Conservation (phyloP, 176 grass and related monocot genomes). For the Oryza rufipogon region DNA sequence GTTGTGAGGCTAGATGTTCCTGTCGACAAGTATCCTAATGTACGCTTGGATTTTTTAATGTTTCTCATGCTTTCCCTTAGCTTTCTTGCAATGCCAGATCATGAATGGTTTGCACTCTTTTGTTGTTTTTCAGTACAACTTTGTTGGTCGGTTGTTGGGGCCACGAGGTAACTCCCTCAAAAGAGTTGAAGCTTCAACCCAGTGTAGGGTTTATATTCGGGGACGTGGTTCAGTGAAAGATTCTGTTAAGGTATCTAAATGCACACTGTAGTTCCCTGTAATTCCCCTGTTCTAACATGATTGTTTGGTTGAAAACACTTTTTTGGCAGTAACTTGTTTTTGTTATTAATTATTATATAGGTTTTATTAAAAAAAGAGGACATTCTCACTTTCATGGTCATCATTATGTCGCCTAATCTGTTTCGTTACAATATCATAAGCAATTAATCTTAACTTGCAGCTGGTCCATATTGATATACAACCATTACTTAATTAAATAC, state of each 20-base stretch:
- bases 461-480: conserved; percentile 14
- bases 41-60: conserved; percentile 43
- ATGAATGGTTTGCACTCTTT: conserved; percentile 37
- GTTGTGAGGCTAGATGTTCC: conserved; percentile 94
- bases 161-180: conserved; percentile 98
- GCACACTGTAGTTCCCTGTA: conserved; percentile 2
- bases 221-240: conserved; percentile 95
- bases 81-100: conserved; percentile 20
- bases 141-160: conserved; percentile 94
- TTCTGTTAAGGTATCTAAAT: conserved; percentile 79
- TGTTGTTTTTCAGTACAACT: conserved; percentile 74
- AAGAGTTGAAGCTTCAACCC: conserved; percentile 95
- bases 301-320: conserved; percentile 25
- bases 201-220: conserved; percentile 98
- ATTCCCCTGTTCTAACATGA: neutral
- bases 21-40: conserved; percentile 86
- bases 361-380: neutral
- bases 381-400: neutral
- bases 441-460: neutral
- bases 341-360: conserved; percentile 1
- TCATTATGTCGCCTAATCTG: conserved; percentile 10
- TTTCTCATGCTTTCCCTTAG: conserved; percentile 28
- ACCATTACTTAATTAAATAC: conserved; percentile 18
- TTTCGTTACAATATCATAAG: conserved; percentile 19
- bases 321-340: conserved; percentile 7